phyloP scores from a whole-genome alignment of 148 eudicot genomes.

The Rhododendron mucronatum region DNA sequence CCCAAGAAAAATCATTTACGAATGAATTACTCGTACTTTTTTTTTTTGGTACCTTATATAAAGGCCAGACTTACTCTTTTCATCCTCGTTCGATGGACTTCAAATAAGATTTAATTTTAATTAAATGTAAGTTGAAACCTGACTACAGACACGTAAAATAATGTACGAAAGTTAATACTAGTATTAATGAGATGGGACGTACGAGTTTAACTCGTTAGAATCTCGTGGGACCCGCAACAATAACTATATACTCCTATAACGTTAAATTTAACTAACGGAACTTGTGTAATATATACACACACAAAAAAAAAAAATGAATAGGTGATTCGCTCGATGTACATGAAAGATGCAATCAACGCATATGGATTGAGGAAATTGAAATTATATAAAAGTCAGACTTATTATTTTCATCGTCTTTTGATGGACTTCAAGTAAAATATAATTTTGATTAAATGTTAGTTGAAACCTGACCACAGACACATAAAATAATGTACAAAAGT shows the following conservation, averaged over 20 bases:
- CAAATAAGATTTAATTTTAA: too few species aligned
- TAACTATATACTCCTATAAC: too few species aligned
- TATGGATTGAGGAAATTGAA: not conserved
- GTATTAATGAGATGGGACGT: not conserved
- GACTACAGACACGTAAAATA: not conserved
- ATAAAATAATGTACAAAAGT: too few species aligned
- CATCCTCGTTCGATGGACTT: not conserved
- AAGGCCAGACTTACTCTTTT: too few species aligned
- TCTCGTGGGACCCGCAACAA: not conserved
- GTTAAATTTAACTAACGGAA: too few species aligned
- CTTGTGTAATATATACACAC: too few species aligned
- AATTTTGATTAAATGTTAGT: not conserved
- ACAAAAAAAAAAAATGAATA: not conserved
- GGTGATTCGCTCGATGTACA: not conserved
- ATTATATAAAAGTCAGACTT: not conserved
- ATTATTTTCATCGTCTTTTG: not conserved
- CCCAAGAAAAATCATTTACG: not conserved
- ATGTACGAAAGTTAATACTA: too few species aligned
- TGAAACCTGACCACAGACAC: not conserved
- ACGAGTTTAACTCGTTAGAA: not conserved
- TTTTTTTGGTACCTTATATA: not conserved
- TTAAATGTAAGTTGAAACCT: too few species aligned
- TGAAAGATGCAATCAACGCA: not conserved
- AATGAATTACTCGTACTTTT: not conserved
- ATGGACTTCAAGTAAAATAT: not conserved